Evolutionary conservation across 257 asterid species (phyloP).

Genomic region (Solanum pennellii): DNA sequence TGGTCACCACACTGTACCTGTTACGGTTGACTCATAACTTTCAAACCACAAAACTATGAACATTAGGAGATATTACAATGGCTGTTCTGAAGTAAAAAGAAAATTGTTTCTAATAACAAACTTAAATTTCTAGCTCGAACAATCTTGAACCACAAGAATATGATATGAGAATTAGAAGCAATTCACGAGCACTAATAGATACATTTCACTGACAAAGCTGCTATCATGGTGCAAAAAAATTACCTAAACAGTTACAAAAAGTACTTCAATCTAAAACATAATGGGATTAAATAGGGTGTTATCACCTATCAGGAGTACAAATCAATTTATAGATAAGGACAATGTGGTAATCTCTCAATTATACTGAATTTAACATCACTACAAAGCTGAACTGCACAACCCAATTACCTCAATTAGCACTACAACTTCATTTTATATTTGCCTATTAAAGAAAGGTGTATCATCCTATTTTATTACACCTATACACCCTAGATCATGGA

Average conservation of each 20-base stretch:
- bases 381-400: neutral
- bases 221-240: neutral
- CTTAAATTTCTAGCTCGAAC: neutral
- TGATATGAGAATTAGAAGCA: neutral
- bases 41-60: neutral
- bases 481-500: neutral
- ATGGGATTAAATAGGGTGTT: neutral
- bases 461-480: neutral
- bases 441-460: neutral
- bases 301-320: neutral
- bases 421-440: neutral
- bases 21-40: neutral
- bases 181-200: neutral
- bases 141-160: neutral
- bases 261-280: neutral
- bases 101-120: neutral
- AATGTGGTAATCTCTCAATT: neutral
- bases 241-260: neutral
- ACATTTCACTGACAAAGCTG: neutral
- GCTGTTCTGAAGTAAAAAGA: neutral
- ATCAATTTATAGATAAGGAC: neutral
- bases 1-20: neutral
- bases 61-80: neutral
- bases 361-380: neutral
- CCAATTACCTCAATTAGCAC: neutral